phyloP scores from a whole-genome alignment of 192 early-diverging fungal genomes.

The Backusella tarrabulga region DNA sequence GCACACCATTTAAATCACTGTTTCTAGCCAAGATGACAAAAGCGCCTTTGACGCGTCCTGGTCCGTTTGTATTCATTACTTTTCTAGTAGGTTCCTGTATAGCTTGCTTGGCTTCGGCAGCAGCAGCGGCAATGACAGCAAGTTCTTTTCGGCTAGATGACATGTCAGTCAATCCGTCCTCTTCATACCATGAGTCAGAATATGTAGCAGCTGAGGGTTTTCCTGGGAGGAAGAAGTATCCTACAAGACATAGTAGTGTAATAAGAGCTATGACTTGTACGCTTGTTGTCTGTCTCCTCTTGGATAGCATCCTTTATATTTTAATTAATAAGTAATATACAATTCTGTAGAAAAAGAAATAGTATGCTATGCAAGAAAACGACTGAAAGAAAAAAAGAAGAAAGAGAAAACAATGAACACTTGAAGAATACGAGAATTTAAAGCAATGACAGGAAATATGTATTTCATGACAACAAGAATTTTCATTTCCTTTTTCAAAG shows the following conservation, averaged over 20 bases:
- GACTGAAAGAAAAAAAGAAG: background rate
- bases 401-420: background rate
- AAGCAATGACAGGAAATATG: slow-evolving; percentile 4
- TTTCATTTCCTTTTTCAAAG: background rate
- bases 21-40: slow-evolving; percentile 82
- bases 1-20: slow-evolving; percentile 58
- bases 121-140: background rate
- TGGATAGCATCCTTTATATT: slow-evolving; percentile 19
- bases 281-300: slow-evolving; percentile 17
- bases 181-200: background rate
- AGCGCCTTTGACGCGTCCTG: slow-evolving; percentile 46
- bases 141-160: background rate
- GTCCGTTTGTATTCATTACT: background rate
- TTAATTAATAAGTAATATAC: background rate
- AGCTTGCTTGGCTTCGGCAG: slow-evolving; percentile 8
- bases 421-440: background rate
- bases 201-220: background rate
- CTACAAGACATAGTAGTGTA: background rate
- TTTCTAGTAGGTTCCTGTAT: background rate
- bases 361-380: background rate
- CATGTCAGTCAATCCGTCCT: background rate
- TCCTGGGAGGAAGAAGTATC: background rate
- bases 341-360: background rate
- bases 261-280: slow-evolving; percentile 7
- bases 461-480: background rate